Conservation (phyloP, 1,139 yeast species). For the Blastobotrys apis region DNA sequence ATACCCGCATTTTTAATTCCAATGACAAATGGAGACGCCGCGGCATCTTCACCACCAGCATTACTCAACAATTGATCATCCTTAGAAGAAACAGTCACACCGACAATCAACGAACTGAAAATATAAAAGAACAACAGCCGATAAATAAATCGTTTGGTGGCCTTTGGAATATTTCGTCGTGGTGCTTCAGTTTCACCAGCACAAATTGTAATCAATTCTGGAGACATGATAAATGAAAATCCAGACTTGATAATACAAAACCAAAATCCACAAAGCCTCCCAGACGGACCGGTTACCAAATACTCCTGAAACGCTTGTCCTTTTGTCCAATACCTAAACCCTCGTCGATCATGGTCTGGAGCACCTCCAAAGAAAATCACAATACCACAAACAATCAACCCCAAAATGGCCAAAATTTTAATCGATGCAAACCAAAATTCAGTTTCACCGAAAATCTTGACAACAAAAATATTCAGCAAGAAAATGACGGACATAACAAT, state of each 20-base stretch:
- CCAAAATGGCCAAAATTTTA: slow-evolving; percentile 44
- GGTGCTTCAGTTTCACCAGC: slow-evolving; percentile 50
- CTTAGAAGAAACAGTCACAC: slow-evolving; percentile 45
- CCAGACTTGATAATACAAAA: slow-evolving; percentile 58
- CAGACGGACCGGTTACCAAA: slow-evolving; percentile 44
- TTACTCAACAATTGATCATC: slow-evolving; percentile 38
- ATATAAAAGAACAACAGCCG: slow-evolving; percentile 39
- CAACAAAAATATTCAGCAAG: slow-evolving; percentile 33
- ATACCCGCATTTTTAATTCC: slow-evolving; percentile 55
- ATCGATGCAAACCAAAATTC: slow-evolving; percentile 40
- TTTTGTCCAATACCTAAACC: slow-evolving; percentile 18
- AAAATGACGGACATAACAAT: slow-evolving; percentile 26
- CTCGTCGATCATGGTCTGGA: slow-evolving; percentile 28
- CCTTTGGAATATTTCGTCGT: slow-evolving; percentile 37
- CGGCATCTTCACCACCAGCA: slow-evolving; percentile 36
- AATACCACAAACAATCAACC: slow-evolving; percentile 46
- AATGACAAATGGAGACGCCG: slow-evolving; percentile 57
- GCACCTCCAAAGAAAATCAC: slow-evolving; percentile 45
- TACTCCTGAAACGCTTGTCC: slow-evolving; percentile 28
- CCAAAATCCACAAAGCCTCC: slow-evolving; percentile 60
- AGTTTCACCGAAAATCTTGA: slow-evolving; percentile 38
- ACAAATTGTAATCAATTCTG: slow-evolving; percentile 51
- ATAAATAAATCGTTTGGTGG: slow-evolving; percentile 38
- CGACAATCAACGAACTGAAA: slow-evolving; percentile 45
- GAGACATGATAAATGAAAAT: slow-evolving; percentile 53